Conservation (phyloP, 306 rosid genomes). For the Psophocarpus tetragonolobus region DNA sequence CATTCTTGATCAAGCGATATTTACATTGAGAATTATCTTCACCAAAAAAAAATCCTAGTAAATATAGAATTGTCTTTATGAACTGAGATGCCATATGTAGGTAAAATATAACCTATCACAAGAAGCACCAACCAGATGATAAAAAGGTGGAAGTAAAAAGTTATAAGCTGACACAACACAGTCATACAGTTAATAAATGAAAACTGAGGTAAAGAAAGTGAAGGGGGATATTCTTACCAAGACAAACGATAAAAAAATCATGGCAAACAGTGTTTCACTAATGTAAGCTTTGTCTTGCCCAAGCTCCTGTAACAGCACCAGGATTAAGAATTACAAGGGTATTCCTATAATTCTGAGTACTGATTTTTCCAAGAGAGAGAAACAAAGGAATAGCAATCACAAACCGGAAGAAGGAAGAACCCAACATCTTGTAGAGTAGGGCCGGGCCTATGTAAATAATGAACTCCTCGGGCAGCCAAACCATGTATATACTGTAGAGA, state of each 20-base stretch:
- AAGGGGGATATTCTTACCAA: constrained; percentile 52
- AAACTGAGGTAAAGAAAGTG: constrained; percentile 7
- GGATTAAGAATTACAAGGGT: constrained; percentile 29
- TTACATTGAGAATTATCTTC: neutral
- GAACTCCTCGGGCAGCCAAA: constrained; percentile 88
- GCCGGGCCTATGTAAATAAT: constrained; percentile 85
- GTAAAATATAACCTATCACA: neutral
- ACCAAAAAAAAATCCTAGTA: neutral
- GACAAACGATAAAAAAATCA: constrained; percentile 66
- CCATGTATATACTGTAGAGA: constrained; percentile 76
- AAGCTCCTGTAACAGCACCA: constrained; percentile 59
- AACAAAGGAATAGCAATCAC: constrained; percentile 36
- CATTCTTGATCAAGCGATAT: constrained; percentile 13
- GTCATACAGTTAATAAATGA: neutral
- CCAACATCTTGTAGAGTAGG: constrained; percentile 85
- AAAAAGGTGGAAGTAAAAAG: neutral
- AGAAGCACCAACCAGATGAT: constrained; percentile 8
- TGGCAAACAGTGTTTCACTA: constrained; percentile 70
- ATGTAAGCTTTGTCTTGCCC: constrained; percentile 71
- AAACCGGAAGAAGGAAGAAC: constrained; percentile 75
- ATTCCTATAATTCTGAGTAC: neutral
- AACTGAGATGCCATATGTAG: constrained; percentile 11
- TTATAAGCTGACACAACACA: constrained; percentile 14
- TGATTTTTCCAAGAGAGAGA: neutral
- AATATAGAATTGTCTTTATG: neutral